Percentiles rank a stretch among this genome's conserved stretches.
Conservation (phyloP, 345 rosid genomes). For the Murraya paniculata region DNA sequence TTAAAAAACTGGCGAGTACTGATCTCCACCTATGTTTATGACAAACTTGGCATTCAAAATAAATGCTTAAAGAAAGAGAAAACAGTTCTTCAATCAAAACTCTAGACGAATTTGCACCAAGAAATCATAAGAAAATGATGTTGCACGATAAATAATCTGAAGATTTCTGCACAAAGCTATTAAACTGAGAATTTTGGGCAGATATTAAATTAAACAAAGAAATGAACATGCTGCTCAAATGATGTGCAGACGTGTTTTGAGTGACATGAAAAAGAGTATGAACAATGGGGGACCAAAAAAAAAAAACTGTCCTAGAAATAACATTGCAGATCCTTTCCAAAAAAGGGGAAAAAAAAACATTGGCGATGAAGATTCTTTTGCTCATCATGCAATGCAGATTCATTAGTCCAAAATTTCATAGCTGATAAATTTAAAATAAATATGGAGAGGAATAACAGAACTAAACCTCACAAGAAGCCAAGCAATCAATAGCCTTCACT, state of each 20-base stretch:
- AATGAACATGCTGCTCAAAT: neutral
- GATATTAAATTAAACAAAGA: neutral
- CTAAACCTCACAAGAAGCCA: slow-evolving; percentile 67
- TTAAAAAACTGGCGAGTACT: slow-evolving; percentile 62
- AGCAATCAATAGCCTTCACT: slow-evolving; percentile 80
- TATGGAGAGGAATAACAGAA: neutral
- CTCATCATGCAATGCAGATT: neutral
- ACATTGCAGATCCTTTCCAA: neutral
- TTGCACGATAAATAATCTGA: neutral
- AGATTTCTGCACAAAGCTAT: neutral
- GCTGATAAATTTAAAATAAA: neutral
- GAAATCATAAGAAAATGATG: neutral
- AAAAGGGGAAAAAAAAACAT: neutral
- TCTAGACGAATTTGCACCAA: neutral
- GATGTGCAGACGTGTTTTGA: neutral
- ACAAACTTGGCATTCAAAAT: slow-evolving; percentile 11
- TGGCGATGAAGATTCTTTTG: neutral
- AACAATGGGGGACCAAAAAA: neutral
- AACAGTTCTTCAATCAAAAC: neutral
- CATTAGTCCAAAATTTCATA: neutral
- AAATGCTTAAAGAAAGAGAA: neutral
- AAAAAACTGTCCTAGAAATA: neutral
- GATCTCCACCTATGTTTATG: slow-evolving; percentile 58
- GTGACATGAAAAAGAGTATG: neutral
- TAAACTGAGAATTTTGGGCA: neutral